phyloP scores from a whole-genome alignment of 495 filamentous ascomycete genomes.

The Trichoderma virens region DNA sequence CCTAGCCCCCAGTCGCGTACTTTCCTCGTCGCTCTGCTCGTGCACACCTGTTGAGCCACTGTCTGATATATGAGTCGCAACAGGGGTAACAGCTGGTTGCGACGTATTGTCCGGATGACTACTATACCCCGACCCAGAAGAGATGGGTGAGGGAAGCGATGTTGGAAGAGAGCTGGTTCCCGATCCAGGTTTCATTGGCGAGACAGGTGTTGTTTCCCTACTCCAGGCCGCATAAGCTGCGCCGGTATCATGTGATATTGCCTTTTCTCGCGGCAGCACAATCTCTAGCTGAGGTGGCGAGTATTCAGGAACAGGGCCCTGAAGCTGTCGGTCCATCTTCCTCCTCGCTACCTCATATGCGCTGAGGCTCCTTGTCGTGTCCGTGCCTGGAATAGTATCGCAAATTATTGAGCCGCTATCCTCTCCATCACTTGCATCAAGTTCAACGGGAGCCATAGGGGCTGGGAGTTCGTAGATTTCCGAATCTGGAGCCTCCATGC shows the following conservation, averaged over 20 bases:
- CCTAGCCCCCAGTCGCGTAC: background rate
- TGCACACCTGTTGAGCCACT: background rate
- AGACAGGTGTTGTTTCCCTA: background rate
- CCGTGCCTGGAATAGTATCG: constrained; percentile 27
- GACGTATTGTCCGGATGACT: background rate
- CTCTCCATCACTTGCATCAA: constrained; percentile 35
- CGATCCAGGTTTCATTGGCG: background rate
- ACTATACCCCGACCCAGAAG: constrained; percentile 28
- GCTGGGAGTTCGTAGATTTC: constrained; percentile 44
- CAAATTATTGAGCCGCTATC: constrained; percentile 25
- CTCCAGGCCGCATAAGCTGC: background rate
- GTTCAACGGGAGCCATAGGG: constrained; percentile 38
- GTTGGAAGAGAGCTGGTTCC: constrained; percentile 24
- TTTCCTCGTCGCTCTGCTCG: too few relatives aligned
- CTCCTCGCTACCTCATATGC: constrained; percentile 36
- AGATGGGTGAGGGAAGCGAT: constrained; percentile 38
- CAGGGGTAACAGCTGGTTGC: background rate
- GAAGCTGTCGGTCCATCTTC: constrained; percentile 37
- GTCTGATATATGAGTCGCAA: background rate
- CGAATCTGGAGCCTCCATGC: constrained; percentile 17
- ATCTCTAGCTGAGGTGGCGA: constrained; percentile 16
- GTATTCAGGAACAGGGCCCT: constrained; percentile 32
- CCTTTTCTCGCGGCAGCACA: constrained; percentile 22
- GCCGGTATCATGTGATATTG: background rate
- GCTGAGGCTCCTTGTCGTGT: constrained; percentile 23